A percentile compares a stretch with the other conserved stretches of the same genome.
Conservation (phyloP, 2,329 filamentous ascomycete genomes). For the Chaetoscypha palmicola region DNA sequence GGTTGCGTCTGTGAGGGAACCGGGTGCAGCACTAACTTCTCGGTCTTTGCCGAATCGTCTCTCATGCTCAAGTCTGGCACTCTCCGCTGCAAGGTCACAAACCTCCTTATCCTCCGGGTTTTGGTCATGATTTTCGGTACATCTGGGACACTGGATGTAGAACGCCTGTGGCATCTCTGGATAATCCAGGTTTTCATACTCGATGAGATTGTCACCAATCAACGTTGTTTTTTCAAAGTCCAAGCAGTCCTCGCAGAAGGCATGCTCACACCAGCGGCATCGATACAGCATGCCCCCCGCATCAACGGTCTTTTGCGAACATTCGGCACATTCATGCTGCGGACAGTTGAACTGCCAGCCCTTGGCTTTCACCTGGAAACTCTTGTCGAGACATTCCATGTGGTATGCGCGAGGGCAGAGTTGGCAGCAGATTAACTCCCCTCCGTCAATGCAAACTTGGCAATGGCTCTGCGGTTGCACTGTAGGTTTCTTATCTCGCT, state of each 20-base stretch:
- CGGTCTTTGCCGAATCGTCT: constrained; percentile 10
- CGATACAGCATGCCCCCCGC: constrained; percentile 38
- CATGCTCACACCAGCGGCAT: constrained; percentile 48
- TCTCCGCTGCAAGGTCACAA: constrained; percentile 27
- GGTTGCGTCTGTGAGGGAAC: constrained; percentile 29
- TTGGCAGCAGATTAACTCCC: constrained; percentile 41
- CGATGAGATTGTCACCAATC: constrained; percentile 43
- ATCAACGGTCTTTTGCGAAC: constrained; percentile 41
- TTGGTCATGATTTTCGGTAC: constrained; percentile 33
- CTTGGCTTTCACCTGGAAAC: constrained; percentile 36
- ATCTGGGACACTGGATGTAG: constrained; percentile 44
- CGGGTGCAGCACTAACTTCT: constrained; percentile 13
- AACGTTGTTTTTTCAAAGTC: constrained; percentile 44
- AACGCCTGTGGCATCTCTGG: constrained; percentile 37
- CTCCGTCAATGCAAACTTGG: constrained; percentile 44
- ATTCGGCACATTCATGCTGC: constrained; percentile 48
- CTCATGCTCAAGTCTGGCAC: constrained; percentile 22
- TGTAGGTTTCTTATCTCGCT: constrained; percentile 40
- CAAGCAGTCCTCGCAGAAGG: constrained; percentile 53
- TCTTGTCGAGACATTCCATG: constrained; percentile 38
- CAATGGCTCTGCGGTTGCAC: constrained; percentile 45
- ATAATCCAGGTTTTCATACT: constrained; percentile 45
- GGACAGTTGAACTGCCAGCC: constrained; percentile 45
- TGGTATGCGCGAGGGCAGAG: constrained; percentile 51
- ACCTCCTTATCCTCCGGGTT: constrained; percentile 26